phyloP scores from a whole-genome alignment of 2,329 filamentous ascomycete species.

The Aphanoascus verrucosus region DNA sequence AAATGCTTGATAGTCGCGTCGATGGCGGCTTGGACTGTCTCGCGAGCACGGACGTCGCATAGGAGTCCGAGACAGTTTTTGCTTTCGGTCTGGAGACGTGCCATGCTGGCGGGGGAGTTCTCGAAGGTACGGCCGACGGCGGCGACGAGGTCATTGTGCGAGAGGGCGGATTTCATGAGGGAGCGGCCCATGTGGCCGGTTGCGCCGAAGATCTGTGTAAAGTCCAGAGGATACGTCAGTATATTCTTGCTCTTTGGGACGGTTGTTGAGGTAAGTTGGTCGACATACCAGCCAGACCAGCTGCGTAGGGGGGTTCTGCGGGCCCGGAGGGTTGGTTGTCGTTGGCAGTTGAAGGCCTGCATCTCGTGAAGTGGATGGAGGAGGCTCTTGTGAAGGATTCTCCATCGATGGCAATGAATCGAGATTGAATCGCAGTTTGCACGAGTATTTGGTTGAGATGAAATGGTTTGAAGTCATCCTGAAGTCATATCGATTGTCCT shows the following conservation, averaged over 20 bases:
- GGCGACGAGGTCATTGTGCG: slow-evolving; percentile 70
- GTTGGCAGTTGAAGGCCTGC: slow-evolving; percentile 56
- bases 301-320: slow-evolving; percentile 58
- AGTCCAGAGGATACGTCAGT: neutral
- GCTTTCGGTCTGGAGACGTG: slow-evolving; percentile 53
- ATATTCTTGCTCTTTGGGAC: neutral
- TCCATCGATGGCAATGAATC: slow-evolving; percentile 1
- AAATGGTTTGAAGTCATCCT: no score
- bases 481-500: no score
- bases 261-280: neutral
- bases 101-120: slow-evolving; percentile 61
- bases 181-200: slow-evolving; percentile 96
- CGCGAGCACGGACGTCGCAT: slow-evolving; percentile 76
- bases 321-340: slow-evolving; percentile 74
- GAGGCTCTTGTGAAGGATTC: slow-evolving; percentile 5
- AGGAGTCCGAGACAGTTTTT: slow-evolving; percentile 60
- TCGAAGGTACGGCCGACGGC: slow-evolving; percentile 78
- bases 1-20: slow-evolving; percentile 61
- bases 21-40: slow-evolving; percentile 64
- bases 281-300: slow-evolving; percentile 75
- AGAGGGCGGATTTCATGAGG: slow-evolving; percentile 69
- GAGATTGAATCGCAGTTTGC: no score
- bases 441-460: no score
- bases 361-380: slow-evolving; percentile 25
- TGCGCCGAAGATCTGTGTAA: slow-evolving; percentile 71